Evolutionary conservation across 2,329 filamentous ascomycete genomes (phyloP).

Genomic region (Clonostachys sp.): DNA sequence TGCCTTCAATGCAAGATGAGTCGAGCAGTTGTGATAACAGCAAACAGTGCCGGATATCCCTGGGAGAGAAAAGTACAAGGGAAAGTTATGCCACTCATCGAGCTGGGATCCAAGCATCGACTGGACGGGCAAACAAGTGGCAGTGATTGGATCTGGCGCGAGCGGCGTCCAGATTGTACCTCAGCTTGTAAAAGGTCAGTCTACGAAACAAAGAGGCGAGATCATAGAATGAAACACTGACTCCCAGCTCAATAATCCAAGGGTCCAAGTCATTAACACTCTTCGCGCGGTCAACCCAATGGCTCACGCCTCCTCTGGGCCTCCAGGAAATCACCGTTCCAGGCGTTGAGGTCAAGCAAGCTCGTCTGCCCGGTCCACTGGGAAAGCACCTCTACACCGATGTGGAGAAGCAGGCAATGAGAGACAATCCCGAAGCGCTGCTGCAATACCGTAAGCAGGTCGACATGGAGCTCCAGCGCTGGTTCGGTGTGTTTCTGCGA

Average conservation of each 20-base stretch:
- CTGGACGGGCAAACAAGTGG: slow-evolving; percentile 43
- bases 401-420: slow-evolving; percentile 40
- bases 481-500: neutral
- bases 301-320: slow-evolving; percentile 28
- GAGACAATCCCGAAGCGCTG: slow-evolving; percentile 48
- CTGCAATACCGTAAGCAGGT: slow-evolving; percentile 42
- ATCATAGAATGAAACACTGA: slow-evolving; percentile 9
- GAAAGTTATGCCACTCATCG: slow-evolving; percentile 46
- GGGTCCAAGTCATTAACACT: slow-evolving; percentile 23
- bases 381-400: slow-evolving; percentile 13
- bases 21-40: slow-evolving; percentile 13
- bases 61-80: slow-evolving; percentile 37
- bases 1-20: slow-evolving; percentile 27
- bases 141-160: slow-evolving; percentile 51
- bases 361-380: neutral
- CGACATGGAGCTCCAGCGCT: slow-evolving; percentile 1
- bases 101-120: slow-evolving; percentile 45
- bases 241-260: slow-evolving; percentile 5
- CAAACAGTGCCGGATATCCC: slow-evolving; percentile 38
- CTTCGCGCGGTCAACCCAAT: slow-evolving; percentile 35
- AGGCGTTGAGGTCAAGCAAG: neutral
- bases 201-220: neutral
- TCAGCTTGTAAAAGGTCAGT: slow-evolving; percentile 8
- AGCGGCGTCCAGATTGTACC: slow-evolving; percentile 50
- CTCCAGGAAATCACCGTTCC: slow-evolving; percentile 29